Conservation (phyloP, 495 filamentous ascomycete species). For the Patellaria atrata region DNA sequence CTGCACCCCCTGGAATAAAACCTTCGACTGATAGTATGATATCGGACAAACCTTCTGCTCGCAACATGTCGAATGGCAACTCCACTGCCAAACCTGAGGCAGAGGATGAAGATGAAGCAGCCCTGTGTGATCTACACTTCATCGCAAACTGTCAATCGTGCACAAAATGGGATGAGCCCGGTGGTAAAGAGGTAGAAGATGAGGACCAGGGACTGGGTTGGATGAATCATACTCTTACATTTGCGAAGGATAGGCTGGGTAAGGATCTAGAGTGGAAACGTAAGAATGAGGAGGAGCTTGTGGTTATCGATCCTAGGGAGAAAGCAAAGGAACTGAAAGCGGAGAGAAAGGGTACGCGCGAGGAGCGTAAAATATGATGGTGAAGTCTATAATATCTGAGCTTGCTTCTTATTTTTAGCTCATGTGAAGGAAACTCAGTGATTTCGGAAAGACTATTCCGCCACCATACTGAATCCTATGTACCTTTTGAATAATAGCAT, state of each 20-base stretch:
- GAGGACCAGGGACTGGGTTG: slow-evolving; percentile 48
- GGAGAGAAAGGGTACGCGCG: slow-evolving; percentile 12
- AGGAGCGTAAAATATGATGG: too few relatives aligned
- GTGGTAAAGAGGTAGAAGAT: slow-evolving; percentile 24
- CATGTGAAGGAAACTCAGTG: too few relatives aligned
- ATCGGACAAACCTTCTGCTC: not conserved
- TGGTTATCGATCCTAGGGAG: slow-evolving; percentile 89
- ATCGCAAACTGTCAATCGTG: slow-evolving; percentile 89
- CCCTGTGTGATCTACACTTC: slow-evolving; percentile 22
- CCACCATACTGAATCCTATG: too few relatives aligned
- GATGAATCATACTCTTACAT: slow-evolving; percentile 61
- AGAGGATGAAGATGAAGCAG: slow-evolving; percentile 17
- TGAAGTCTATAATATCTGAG: too few relatives aligned
- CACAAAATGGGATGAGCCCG: slow-evolving; percentile 51
- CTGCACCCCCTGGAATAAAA: slow-evolving; percentile 7
- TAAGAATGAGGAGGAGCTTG: slow-evolving; percentile 74
- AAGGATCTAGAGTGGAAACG: slow-evolving; percentile 86
- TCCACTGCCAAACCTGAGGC: slow-evolving; percentile 6
- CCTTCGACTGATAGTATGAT: not conserved
- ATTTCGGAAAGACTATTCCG: too few relatives aligned
- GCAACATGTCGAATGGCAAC: slow-evolving; percentile 24
- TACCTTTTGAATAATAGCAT: too few relatives aligned
- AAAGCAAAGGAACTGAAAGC: slow-evolving; percentile 52
- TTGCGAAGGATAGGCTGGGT: slow-evolving; percentile 77
- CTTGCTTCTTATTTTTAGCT: too few relatives aligned